These are phyloP conservation scores for Xylariaceae sp. DNA, from an alignment of 2,329 filamentous ascomycete species.

Conservation along the genomic window DNA sequence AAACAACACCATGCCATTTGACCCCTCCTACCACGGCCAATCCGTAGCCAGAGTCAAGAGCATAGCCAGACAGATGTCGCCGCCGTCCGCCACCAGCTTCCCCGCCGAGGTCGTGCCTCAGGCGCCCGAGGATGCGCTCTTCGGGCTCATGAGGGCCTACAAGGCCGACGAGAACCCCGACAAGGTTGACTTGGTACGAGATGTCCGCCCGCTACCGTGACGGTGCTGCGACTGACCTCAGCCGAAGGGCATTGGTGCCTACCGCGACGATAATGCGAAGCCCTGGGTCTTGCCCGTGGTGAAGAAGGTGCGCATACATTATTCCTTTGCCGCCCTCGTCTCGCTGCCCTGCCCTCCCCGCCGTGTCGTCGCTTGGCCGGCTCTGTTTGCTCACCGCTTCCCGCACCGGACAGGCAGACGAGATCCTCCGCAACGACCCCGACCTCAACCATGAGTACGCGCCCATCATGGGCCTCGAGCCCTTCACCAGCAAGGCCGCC, in stretches of 20 bases:
- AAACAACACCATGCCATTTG: conserved; percentile 34
- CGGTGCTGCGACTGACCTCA: conserved; percentile 4
- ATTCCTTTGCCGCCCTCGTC: neutral
- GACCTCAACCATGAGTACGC: conserved; percentile 97
- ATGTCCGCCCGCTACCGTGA: neutral
- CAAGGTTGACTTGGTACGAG: conserved; percentile 84
- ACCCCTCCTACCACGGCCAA: conserved; percentile 37
- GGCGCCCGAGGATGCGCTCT: conserved; percentile 91
- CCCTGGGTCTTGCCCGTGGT: conserved; percentile 96
- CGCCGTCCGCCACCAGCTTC: conserved; percentile 59
- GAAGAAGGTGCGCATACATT: conserved; percentile 64
- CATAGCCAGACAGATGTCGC: conserved; percentile 64
- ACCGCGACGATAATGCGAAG: conserved; percentile 90
- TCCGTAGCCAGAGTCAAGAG: conserved; percentile 47
- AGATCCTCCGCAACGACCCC: conserved; percentile 80
- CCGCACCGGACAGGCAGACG: conserved; percentile 63
- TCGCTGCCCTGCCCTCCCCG: neutral
- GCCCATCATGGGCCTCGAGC: conserved; percentile 80
- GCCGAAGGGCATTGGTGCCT: conserved; percentile 68
- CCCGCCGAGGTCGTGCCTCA: conserved; percentile 70
- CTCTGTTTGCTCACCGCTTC: conserved; percentile 12
- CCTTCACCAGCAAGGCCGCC: conserved; percentile 83
- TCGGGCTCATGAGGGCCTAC: conserved; percentile 85
- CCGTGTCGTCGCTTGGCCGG: conserved; percentile 2
- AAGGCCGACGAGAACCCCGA: conserved; percentile 65